Percentiles rank a stretch among this genome's conserved stretches.
phyloP scores from a whole-genome alignment of 2,329 filamentous ascomycete species.

The Ceratocystis diversiconidia region DNA sequence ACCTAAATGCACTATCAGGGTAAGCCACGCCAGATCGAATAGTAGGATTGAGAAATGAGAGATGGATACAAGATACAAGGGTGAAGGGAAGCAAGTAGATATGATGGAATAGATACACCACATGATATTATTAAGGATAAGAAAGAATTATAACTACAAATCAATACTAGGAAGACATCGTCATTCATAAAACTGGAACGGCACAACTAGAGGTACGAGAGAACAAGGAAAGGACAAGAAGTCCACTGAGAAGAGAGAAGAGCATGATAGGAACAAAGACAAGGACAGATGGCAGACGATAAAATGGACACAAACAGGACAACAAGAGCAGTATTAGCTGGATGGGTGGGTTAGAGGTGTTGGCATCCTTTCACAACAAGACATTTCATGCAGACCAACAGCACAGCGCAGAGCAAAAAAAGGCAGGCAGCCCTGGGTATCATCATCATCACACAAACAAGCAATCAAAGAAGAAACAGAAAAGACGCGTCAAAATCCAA shows the following conservation, averaged over 20 bases:
- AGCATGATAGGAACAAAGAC: slow-evolving; percentile 1
- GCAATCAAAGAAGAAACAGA: slow-evolving; percentile 5
- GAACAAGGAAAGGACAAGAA: background rate
- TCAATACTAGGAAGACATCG: slow-evolving; percentile 1
- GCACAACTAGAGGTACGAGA: background rate
- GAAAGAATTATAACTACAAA: slow-evolving; percentile 5
- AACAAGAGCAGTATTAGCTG: background rate
- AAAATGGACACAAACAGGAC: background rate
- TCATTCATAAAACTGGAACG: background rate
- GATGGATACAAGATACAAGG: background rate
- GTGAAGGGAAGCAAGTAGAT: background rate
- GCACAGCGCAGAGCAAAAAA: background rate
- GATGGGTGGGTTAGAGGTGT: background rate
- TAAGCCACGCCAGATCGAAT: too few relatives aligned
- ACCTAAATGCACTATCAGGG: slow-evolving; percentile 46
- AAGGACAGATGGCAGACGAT: background rate
- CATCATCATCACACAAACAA: slow-evolving; percentile 2
- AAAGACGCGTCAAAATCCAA: background rate
- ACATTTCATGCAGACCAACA: background rate
- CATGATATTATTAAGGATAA: background rate
- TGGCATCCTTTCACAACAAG: background rate
- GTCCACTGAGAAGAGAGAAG: background rate
- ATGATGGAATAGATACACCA: background rate
- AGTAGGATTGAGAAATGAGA: background rate
- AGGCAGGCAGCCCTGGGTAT: slow-evolving; percentile 12